Evolutionary conservation across 2,329 filamentous ascomycete species (phyloP), one percentile per base, ranked within the genome.

Genomic region (Fusarium circinatum): DNA sequence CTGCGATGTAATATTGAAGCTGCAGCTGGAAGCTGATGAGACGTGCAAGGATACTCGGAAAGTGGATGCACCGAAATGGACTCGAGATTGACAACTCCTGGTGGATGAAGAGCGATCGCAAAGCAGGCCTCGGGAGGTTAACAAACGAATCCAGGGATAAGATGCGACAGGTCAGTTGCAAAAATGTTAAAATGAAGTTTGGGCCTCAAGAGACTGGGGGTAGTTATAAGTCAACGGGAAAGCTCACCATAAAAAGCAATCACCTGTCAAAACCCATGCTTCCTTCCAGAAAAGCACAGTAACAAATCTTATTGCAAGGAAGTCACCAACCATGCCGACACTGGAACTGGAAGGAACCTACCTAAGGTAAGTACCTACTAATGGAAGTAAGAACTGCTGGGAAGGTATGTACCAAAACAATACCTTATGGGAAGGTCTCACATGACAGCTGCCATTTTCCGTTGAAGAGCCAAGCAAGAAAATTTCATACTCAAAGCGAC

Each of bases 241-340:
- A 34, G 18, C 51, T 30, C 45, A 49, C 30, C 45, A 36, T 30
- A 41, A 71, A 47, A 60, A 70, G 66, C 61, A 64, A 64, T 64
- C n/a, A 59, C 49, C 26, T 38, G 47, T 55, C 44, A 59, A 48
- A 45, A 42, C 38, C 48, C 47, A 68, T 49, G 55, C 42, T 49
- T 44, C 30, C 56, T 74, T 72, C 71, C 64, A 74, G 59, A 74
- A 74, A 42, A 68, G 22, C 36, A 45, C 14, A 58, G n/a, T 24
- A 26, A 36, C 55, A 36, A 44, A 54, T 51, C 41, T 55, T 57
- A 36, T 55, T 57, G n/a, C 38, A 24, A 51, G 62, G 51, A 61
- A 48, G 30, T 48, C 51, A 55, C 34, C 51, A 41, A 41, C 24
- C 51, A 55, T 55, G 34, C 36, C 34, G 11, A 39, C 18, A 26